A percentile compares a stretch with the other conserved stretches of the same genome.
phyloP scores from a whole-genome alignment of 768 basidiomycete species.

The Collybia mongolica region DNA sequence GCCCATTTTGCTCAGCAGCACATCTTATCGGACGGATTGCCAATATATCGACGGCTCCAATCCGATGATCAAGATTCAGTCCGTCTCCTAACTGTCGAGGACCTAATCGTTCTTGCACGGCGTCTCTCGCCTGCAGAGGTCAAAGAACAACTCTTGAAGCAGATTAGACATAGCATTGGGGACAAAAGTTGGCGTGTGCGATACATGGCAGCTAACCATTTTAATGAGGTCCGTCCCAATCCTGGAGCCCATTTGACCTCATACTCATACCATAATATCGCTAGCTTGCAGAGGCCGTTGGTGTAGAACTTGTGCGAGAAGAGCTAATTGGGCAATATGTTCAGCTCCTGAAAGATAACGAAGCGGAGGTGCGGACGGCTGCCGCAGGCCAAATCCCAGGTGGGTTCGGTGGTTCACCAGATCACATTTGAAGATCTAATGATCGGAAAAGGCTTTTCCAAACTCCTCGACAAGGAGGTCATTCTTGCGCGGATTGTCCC shows the following conservation, averaged over 20 bases:
- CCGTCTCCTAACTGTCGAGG: constrained; percentile 91
- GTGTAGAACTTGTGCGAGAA: constrained; percentile 86
- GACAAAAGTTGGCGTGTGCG: constrained; percentile 99
- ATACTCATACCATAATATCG: neutral
- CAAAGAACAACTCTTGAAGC: constrained; percentile 84
- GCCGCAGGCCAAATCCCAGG: constrained; percentile 97
- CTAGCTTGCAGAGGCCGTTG: constrained; percentile 93
- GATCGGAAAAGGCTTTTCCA: constrained; percentile 77
- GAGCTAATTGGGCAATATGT: constrained; percentile 94
- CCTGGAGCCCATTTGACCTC: neutral
- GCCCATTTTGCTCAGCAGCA: constrained; percentile 78
- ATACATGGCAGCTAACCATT: constrained; percentile 98
- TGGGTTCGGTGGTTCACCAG: constrained; percentile 29
- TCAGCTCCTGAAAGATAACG: constrained; percentile 93
- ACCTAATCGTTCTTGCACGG: constrained; percentile 89
- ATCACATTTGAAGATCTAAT: constrained; percentile 3
- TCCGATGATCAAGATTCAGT: constrained; percentile 98
- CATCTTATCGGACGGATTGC: constrained; percentile 83
- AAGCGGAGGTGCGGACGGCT: constrained; percentile 97
- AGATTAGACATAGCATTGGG: constrained; percentile 82
- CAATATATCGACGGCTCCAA: constrained; percentile 91
- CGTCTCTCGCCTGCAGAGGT: constrained; percentile 85
- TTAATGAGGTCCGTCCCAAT: constrained; percentile 74
- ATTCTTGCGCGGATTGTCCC: constrained; percentile 92
- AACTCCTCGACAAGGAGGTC: constrained; percentile 89